These are phyloP conservation scores for Oryza glaberrima DNA, from an alignment of 176 grass and related monocot genomes.

Conservation along the genomic window DNA sequence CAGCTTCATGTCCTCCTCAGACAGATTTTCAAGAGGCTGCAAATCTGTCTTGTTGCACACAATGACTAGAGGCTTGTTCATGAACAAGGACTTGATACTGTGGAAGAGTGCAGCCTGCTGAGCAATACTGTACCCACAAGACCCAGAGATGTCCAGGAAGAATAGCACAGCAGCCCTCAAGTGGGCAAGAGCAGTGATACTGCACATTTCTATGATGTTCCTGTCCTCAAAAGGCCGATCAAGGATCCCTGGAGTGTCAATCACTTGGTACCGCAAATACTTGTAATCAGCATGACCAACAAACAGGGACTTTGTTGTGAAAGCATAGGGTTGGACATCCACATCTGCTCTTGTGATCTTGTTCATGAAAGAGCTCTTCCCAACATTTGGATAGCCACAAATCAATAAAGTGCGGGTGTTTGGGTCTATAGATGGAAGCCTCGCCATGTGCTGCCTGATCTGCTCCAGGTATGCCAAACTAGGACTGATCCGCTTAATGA, in stretches of 20 bases:
- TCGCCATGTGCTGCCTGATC: conserved; percentile 71
- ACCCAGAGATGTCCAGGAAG: conserved; percentile 78
- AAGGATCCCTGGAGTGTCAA: conserved; percentile 85
- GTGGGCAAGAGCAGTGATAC: conserved; percentile 61
- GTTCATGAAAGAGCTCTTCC: conserved; percentile 74
- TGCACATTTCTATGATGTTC: conserved; percentile 68
- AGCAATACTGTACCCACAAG: conserved; percentile 75
- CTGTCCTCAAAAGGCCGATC: conserved; percentile 69
- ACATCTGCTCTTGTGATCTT: conserved; percentile 84
- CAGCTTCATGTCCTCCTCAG: conserved; percentile 72
- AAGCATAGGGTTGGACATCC: conserved; percentile 71
- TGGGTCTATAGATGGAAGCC: conserved; percentile 79
- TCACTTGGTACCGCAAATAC: conserved; percentile 79
- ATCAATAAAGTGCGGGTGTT: conserved; percentile 66
- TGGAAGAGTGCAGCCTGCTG: conserved; percentile 83
- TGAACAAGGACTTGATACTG: conserved; percentile 84
- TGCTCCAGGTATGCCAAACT: conserved; percentile 86
- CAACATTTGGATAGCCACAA: conserved; percentile 66
- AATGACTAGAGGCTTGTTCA: conserved; percentile 77
- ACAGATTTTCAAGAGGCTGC: conserved; percentile 67
- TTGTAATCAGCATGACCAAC: conserved; percentile 90
- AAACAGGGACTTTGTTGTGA: conserved; percentile 61
- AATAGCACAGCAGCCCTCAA: conserved; percentile 65
- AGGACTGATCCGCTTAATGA: conserved; percentile 67
- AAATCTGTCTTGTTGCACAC: conserved; percentile 86